phyloP scores from a whole-genome alignment of 2,329 filamentous ascomycete species.

The Gliomastix tumulicola region DNA sequence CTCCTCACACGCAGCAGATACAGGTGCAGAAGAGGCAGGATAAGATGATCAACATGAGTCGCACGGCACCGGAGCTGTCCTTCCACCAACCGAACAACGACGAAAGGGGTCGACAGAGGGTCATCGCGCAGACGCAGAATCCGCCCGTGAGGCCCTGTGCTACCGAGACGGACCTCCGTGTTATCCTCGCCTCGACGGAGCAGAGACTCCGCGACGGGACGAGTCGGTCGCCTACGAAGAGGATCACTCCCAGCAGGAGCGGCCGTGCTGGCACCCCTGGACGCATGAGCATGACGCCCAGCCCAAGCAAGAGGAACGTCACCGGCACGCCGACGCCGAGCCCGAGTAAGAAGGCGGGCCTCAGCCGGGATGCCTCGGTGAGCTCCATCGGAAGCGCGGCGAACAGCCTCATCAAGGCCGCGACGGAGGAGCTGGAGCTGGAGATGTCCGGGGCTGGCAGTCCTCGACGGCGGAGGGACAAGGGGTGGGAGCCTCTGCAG shows the following conservation, averaged over 20 bases:
- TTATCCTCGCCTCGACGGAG: constrained; percentile 47
- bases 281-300: constrained; percentile 9
- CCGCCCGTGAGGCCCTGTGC: constrained; percentile 2
- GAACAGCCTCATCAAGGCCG: constrained; percentile 31
- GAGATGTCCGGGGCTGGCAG: constrained; percentile 36
- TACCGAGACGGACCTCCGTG: constrained; percentile 39
- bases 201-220: constrained; percentile 36
- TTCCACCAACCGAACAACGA: constrained; percentile 5
- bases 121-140: not conserved
- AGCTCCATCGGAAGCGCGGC: constrained; percentile 25
- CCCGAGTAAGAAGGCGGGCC: constrained; percentile 2
- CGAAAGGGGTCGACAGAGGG: constrained; percentile 1
- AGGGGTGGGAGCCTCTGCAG: constrained; percentile 14
- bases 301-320: constrained; percentile 18
- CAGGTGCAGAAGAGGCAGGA: constrained; percentile 8
- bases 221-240: constrained; percentile 19
- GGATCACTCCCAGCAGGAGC: constrained; percentile 15
- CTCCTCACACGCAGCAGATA: not conserved
- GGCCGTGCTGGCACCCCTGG: constrained; percentile 3
- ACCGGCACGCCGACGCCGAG: constrained; percentile 7
- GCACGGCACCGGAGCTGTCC: constrained; percentile 12
- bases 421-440: constrained; percentile 24
- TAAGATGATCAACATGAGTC: constrained; percentile 9
- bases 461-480: constrained; percentile 29
- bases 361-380: constrained; percentile 15